phyloP scores from a whole-genome alignment of 208 protist species.

The Borovskyia barvae region DNA sequence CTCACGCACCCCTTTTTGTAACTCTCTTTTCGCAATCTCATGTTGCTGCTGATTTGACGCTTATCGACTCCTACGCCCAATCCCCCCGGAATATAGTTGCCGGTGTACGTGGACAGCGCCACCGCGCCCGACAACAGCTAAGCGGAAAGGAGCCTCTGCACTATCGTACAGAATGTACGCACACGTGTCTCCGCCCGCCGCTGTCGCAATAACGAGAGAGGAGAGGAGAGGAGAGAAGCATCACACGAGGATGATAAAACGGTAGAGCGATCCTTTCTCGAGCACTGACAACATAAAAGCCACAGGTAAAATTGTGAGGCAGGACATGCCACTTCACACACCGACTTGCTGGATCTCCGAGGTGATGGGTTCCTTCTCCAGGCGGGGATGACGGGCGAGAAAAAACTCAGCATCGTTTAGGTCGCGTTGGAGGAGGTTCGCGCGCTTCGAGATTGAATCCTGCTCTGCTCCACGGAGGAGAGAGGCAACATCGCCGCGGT shows the following conservation, averaged over 20 bases:
- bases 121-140: no score
- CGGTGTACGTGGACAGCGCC: no score
- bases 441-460: slow-evolving; percentile 67
- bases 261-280: background rate
- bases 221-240: no score
- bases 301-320: background rate
- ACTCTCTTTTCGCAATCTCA: no score
- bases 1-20: no score
- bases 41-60: no score
- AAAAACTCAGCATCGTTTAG: slow-evolving; percentile 77
- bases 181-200: no score
- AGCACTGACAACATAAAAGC: background rate
- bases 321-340: background rate
- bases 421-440: slow-evolving; percentile 61
- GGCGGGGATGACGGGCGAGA: slow-evolving; percentile 37
- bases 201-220: no score
- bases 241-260: background rate
- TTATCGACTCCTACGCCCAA: no score
- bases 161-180: no score
- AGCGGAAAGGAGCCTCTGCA: no score
- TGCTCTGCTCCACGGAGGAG: slow-evolving; percentile 67
- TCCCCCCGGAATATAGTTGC: no score
- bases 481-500: slow-evolving; percentile 64
- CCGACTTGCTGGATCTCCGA: slow-evolving; percentile 5
- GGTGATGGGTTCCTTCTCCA: slow-evolving; percentile 33